Conservation (phyloP, 768 basidiomycete genomes). For the Cubamyces lactineus region DNA sequence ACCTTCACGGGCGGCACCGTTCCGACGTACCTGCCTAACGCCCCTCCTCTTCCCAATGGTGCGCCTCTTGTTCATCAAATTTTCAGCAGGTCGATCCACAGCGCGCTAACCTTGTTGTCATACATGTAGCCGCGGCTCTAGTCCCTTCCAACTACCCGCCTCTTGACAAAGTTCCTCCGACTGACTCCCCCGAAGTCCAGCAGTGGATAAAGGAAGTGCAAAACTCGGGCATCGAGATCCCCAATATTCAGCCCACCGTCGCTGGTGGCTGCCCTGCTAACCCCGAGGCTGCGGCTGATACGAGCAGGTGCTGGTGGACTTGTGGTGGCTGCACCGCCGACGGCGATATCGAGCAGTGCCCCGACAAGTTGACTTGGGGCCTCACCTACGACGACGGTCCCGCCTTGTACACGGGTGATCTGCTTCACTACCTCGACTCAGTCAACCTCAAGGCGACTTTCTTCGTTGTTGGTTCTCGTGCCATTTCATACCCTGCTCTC, state of each 20-base stretch:
- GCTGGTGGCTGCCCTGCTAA: constrained; percentile 59
- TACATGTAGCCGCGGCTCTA: constrained; percentile 43
- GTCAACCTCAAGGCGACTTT: constrained; percentile 78
- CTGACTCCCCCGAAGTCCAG: constrained; percentile 62
- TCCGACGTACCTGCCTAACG: constrained; percentile 51
- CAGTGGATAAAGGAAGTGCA: constrained; percentile 71
- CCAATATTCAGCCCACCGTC: constrained; percentile 51
- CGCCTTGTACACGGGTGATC: constrained; percentile 70
- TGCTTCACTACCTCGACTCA: constrained; percentile 70
- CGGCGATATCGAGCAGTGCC: constrained; percentile 79
- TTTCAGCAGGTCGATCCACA: neutral
- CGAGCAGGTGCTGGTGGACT: constrained; percentile 79
- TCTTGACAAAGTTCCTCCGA: constrained; percentile 63
- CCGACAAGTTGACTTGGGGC: constrained; percentile 61
- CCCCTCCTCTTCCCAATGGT: constrained; percentile 65
- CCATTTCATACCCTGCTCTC: constrained; percentile 66
- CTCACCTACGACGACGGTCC: constrained; percentile 81
- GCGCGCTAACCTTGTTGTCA: neutral
- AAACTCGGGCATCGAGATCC: constrained; percentile 60
- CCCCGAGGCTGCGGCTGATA: constrained; percentile 47
- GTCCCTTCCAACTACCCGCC: constrained; percentile 63
- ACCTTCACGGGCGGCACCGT: constrained; percentile 40
- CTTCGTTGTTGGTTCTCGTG: constrained; percentile 86
- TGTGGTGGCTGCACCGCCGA: constrained; percentile 69
- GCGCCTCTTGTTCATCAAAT: constrained; percentile 6